A percentile compares a stretch with the other conserved stretches of the same genome.
Evolutionary conservation across 257 asterid species (phyloP).

Genomic region (Gentiana macrophylla): DNA sequence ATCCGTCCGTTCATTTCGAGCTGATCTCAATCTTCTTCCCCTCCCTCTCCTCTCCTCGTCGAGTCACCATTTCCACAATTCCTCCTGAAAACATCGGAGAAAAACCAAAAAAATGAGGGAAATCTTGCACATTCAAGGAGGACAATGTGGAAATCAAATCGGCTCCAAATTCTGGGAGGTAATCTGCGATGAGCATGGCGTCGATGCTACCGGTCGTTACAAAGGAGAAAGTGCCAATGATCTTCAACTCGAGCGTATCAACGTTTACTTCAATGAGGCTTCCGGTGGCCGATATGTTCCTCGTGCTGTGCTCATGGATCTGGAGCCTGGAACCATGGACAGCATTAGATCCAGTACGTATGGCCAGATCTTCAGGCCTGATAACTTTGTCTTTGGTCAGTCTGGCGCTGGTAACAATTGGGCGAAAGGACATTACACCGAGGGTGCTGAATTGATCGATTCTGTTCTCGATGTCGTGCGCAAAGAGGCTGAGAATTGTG

Average conservation of each 20-base stretch:
- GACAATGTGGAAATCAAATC: constrained; percentile 90
- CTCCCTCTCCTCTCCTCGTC: constrained; percentile 12
- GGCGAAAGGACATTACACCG: constrained; percentile 90
- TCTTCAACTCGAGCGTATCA: constrained; percentile 65
- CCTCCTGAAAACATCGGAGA: not conserved
- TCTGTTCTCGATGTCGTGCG: constrained; percentile 82
- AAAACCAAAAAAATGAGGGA: constrained; percentile 46
- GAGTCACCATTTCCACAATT: not conserved
- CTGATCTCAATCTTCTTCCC: no score
- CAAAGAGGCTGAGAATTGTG: constrained; percentile 85
- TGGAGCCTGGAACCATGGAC: constrained; percentile 93
- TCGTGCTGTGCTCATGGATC: constrained; percentile 91
- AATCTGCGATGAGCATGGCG: constrained; percentile 78
- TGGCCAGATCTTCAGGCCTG: constrained; percentile 86
- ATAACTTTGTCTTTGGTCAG: constrained; percentile 81
- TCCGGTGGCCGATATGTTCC: constrained; percentile 86
- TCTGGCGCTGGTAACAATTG: constrained; percentile 89
- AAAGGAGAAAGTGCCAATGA: constrained; percentile 44
- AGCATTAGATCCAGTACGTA: constrained; percentile 78
- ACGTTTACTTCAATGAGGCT: constrained; percentile 79
- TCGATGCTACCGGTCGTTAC: constrained; percentile 59
- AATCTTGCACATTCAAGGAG: constrained; percentile 85
- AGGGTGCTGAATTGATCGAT: constrained; percentile 87
- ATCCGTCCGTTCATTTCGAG: no score
- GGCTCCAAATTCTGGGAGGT: constrained; percentile 97